Base-by-base conservation (phyloP, 1,284 basidiomycete species). In the Irpex sp. region DNA sequence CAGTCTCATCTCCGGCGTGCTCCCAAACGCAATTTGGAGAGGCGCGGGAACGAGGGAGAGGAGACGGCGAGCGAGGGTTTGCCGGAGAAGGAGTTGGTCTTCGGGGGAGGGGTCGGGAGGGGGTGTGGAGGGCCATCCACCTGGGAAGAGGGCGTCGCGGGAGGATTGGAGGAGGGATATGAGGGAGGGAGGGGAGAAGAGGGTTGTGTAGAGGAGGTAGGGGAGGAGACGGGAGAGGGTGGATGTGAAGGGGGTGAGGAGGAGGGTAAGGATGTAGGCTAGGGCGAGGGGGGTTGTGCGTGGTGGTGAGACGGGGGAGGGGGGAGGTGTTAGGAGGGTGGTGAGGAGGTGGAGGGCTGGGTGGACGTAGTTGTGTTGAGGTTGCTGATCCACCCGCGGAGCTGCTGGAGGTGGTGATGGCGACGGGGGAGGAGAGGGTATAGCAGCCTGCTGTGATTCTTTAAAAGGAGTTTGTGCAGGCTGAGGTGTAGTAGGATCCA, bases 101-200 rank as follows among this genome's bases (percentile, higher is more conserved):
- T 90, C 88, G 0, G 76, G 75, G 0, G 84, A 84, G 23, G 91
- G 92, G 57, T 90, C 87, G 3, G 79, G 74, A 5, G 86, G 83
- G 1, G 84, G 71, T 0, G 84, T 82, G 0, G 81, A 86, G 1
- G 91, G 90, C 74, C 90, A 91, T 19, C 91, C 92, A 62, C 88
- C 86, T 4, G 93, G 91, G 68, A 93, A 94, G 45, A 94, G 77
- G 3, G 84, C 80, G 21, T 79, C 78, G 66, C 90, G 90, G 6
- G 82, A 76, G 7, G 77, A 69, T 54, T 81, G 79, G 33, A 83
- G 73, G 60, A 80, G 69, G 57, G 74, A 75, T 53, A 83, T 75
- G 57, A 87, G 71, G 61, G 80, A 77, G 1, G 73, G 64, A 1
- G 83, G 76, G 2, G 84, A 86, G 23, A 91, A 75, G n/a, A 82